phyloP scores from a whole-genome alignment of 352 stramenopile species.

The Phytopythium delawarense region DNA sequence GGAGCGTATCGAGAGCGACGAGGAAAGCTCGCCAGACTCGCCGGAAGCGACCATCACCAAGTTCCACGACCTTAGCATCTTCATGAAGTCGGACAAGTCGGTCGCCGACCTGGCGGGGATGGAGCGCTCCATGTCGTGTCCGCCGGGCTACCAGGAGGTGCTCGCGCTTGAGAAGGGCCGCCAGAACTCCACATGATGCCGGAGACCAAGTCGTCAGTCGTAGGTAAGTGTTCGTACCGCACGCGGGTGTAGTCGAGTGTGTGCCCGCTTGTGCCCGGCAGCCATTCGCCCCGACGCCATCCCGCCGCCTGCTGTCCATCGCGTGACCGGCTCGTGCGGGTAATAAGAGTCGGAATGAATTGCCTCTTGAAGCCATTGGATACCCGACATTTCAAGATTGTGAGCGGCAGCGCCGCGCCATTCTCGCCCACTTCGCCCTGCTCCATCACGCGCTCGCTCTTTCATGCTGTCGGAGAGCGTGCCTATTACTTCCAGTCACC shows the following conservation, averaged over 20 bases:
- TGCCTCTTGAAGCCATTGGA: too few relatives aligned
- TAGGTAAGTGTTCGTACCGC: background rate
- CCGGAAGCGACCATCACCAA: constrained; percentile 64
- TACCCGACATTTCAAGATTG: too few relatives aligned
- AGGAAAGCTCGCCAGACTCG: constrained; percentile 13
- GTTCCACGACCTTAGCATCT: constrained; percentile 75
- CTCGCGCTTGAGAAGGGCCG: constrained; percentile 24
- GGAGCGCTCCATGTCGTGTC: constrained; percentile 76
- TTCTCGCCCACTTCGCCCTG: too few relatives aligned
- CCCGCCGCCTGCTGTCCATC: too few relatives aligned
- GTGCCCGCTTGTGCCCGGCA: background rate
- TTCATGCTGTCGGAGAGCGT: too few relatives aligned
- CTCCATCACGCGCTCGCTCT: too few relatives aligned
- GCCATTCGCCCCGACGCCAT: background rate
- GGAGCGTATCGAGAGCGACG: constrained; percentile 20
- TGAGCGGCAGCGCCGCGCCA: too few relatives aligned
- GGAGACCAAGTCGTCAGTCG: background rate
- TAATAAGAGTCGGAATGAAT: too few relatives aligned
- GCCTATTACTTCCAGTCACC: too few relatives aligned
- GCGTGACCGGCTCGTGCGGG: too few relatives aligned
- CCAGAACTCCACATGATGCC: constrained; percentile 16
- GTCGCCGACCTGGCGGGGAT: constrained; percentile 55
- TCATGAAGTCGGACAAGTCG: constrained; percentile 71
- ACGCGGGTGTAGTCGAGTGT: background rate
- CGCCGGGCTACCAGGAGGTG: constrained; percentile 65